Evolutionary conservation across 2,329 filamentous ascomycete genomes (phyloP), one percentile per base, ranked within the genome.

Genomic region (Diplodia mutila): DNA sequence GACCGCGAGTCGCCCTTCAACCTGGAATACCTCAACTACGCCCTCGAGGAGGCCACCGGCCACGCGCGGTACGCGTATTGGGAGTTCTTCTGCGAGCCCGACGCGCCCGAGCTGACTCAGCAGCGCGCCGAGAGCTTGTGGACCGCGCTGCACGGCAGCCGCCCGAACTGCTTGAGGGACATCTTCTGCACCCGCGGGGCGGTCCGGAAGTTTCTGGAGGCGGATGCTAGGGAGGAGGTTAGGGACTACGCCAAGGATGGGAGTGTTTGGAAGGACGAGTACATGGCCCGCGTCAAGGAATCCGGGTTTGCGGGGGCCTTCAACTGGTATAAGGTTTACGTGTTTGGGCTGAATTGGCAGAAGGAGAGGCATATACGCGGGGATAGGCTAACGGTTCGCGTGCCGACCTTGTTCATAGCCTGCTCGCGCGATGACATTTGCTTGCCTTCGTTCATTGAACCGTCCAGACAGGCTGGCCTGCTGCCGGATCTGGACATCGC

Each of bases 51-150:
- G 68, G 51, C 64, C 0, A 76, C 80, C 29, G 84, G 84, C 16
- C 76, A 78, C 57, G 74, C 78, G 1, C 37, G 74, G 1, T 79
- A 76, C 55, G 73, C 76, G 39, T 86, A 85, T 74, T 85, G 82
- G 82, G 71, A 82, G 61, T 77, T 85, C 46, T 81, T 85, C 71
- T 76, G 74, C 1, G 74, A 79, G 0, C 71, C 77, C 0, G 81
- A 84, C 49, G 80, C 78, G 1, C 69, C 76, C 2, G 71, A 72
- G 1, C 46, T 84, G 21, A 73, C 85, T 29, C 72, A 75, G 7
- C 67, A 71, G 37, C 77, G 83, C 65, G 68, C 80, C 0, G 81
- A 82, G 29, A 78, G 77, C 25, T 65, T 79, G 7, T 83, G 77
- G 69, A 67, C 73, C 29, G 74, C 71, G 2, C 69, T 77, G 51